These are phyloP conservation scores for Pseudomicrostroma phylloplanum DNA, from an alignment of 1,284 basidiomycete genomes.

Conservation along the genomic window DNA sequence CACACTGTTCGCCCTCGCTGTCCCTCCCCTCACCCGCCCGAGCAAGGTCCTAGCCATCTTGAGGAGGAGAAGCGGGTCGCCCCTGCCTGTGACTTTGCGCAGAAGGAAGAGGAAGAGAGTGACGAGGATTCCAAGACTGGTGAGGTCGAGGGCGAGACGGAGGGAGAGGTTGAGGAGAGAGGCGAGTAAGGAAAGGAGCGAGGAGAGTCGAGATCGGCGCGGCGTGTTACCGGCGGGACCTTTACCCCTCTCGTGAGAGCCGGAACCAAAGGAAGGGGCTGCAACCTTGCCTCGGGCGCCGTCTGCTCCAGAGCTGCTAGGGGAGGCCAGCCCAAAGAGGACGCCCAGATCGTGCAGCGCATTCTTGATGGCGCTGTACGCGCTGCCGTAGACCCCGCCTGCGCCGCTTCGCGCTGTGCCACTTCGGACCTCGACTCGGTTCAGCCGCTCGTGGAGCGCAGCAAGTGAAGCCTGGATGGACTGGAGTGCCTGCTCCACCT, in stretches of 20 bases:
- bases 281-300: slow-evolving; percentile 8
- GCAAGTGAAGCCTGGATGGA: slow-evolving; percentile 80
- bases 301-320: slow-evolving; percentile 4
- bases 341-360: slow-evolving; percentile 27
- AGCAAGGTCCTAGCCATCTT: slow-evolving; percentile 17
- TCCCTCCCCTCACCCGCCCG: neutral
- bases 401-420: slow-evolving; percentile 4
- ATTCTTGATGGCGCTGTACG: slow-evolving; percentile 14
- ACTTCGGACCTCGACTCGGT: slow-evolving; percentile 30
- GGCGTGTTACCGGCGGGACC: slow-evolving; percentile 9
- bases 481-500: slow-evolving; percentile 57
- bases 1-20: neutral
- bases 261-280: slow-evolving; percentile 14
- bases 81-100: slow-evolving; percentile 33
- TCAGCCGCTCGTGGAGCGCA: slow-evolving; percentile 77
- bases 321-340: slow-evolving; percentile 18
- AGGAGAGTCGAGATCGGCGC: slow-evolving; percentile 13
- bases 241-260: neutral
- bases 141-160: slow-evolving; percentile 36
- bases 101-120: slow-evolving; percentile 29
- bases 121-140: slow-evolving; percentile 34
- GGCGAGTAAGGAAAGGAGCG: slow-evolving; percentile 17
- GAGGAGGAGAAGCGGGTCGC: slow-evolving; percentile 35
- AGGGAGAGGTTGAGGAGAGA: slow-evolving; percentile 34
- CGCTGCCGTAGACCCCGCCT: neutral